A percentile compares a stretch with the other conserved stretches of the same genome.
Conservation (phyloP, 2,329 filamentous ascomycete genomes). For the Aspergillus pseudoviridinutans region DNA sequence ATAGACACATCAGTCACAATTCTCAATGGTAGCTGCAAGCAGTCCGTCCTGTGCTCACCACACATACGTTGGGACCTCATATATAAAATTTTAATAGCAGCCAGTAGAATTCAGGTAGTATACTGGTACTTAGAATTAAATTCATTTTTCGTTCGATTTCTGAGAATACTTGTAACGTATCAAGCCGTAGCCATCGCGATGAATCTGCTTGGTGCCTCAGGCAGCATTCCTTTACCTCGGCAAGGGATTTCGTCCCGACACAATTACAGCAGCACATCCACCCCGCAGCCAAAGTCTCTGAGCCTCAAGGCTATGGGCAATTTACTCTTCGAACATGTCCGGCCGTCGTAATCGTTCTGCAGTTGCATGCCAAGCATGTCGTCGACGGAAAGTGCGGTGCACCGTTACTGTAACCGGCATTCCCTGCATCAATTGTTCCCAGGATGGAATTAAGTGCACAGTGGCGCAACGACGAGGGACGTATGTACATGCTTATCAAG, state of each 20-base stretch:
- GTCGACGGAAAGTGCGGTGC: slow-evolving; percentile 24
- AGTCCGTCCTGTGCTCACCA: no score
- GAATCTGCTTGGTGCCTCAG: background rate
- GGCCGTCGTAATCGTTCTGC: slow-evolving; percentile 11
- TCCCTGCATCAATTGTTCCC: slow-evolving; percentile 28
- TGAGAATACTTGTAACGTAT: no score
- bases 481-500: background rate
- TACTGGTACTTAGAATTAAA: no score
- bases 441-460: slow-evolving; percentile 25
- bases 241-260: background rate
- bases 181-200: no score
- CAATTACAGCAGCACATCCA: background rate
- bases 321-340: slow-evolving; percentile 1
- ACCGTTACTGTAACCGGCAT: slow-evolving; percentile 22
- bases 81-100: no score
- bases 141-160: no score
- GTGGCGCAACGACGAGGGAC: slow-evolving; percentile 11
- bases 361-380: slow-evolving; percentile 15
- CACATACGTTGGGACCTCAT: no score
- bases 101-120: no score
- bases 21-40: no score
- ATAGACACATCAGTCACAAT: no score
- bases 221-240: background rate
- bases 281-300: background rate
- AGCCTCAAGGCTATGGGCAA: background rate